These are phyloP conservation scores for Paxillus rubicundulus DNA, from an alignment of 768 basidiomycete species.

Conservation along the genomic window DNA sequence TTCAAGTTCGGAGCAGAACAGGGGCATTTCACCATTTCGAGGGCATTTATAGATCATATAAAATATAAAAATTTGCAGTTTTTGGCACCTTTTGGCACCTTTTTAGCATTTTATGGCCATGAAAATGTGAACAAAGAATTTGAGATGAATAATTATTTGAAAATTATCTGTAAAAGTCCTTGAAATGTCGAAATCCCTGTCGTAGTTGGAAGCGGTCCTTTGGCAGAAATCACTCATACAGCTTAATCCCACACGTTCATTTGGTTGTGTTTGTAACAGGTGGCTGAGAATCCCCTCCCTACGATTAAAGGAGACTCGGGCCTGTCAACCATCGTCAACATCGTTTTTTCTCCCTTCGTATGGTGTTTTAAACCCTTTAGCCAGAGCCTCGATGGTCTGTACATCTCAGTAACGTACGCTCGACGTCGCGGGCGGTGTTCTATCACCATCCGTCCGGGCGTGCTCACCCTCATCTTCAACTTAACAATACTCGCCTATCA, in stretches of 20 bases:
- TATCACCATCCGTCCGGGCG: slow-evolving; percentile 39
- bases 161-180: no score
- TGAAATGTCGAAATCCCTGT: no score
- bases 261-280: slow-evolving; percentile 21
- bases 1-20: no score
- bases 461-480: slow-evolving; percentile 5
- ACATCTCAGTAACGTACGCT: slow-evolving; percentile 50
- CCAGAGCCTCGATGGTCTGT: slow-evolving; percentile 26
- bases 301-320: slow-evolving; percentile 29
- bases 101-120: no score
- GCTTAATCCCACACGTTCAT: slow-evolving; percentile 6
- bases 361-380: slow-evolving; percentile 45
- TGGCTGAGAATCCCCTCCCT: slow-evolving; percentile 22
- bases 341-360: slow-evolving; percentile 34
- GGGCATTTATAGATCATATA: no score
- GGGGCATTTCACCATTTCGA: no score
- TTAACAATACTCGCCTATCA: slow-evolving; percentile 11
- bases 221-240: slow-evolving; percentile 33
- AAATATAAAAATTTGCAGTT: no score
- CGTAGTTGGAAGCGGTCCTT: slow-evolving; percentile 13
- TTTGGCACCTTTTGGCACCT: no score
- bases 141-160: no score
- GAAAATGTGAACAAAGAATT: no score
- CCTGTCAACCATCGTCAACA: slow-evolving; percentile 57
- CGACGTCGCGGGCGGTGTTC: slow-evolving; percentile 57